These are phyloP conservation scores for Populus trichocarpa DNA, from an alignment of 441 rosid genomes.

Conservation along the genomic window DNA sequence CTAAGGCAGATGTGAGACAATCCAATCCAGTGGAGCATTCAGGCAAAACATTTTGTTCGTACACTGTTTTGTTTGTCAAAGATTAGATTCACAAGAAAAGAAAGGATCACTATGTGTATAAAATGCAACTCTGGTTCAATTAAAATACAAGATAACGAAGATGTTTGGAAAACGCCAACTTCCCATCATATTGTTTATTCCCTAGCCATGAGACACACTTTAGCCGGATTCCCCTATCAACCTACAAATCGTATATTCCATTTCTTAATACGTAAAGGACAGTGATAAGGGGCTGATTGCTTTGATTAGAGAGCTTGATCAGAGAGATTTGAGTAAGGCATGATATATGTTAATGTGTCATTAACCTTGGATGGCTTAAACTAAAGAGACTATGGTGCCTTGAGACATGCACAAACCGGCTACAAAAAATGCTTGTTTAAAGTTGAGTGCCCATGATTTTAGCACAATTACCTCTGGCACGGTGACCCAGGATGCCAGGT, in stretches of 20 bases:
- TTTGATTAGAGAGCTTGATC: conserved; percentile 3
- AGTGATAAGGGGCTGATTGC: not conserved
- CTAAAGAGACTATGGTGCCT: conserved; percentile 17
- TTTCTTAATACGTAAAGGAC: conserved; percentile 5
- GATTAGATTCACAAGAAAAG: not conserved
- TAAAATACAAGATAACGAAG: not conserved
- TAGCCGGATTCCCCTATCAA: conserved; percentile 23
- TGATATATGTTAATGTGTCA: conserved; percentile 4
- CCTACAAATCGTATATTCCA: conserved; percentile 28
- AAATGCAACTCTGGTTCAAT: not conserved
- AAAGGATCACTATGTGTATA: not conserved
- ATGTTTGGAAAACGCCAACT: conserved; percentile 27
- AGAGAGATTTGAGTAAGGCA: not conserved
- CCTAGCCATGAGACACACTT: conserved; percentile 18
- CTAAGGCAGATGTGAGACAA: not conserved
- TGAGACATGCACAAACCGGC: conserved; percentile 36
- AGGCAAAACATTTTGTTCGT: conserved; percentile 1
- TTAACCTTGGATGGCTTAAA: conserved; percentile 16
- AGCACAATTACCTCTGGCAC: conserved; percentile 5
- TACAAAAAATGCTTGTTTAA: conserved; percentile 7
- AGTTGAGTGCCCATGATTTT: conserved; percentile 22
- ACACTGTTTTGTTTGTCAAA: not conserved
- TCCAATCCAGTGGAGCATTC: conserved; percentile 17
- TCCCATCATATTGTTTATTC: conserved; percentile 1
- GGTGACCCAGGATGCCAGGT: not conserved